Conservation (phyloP, 805 yeast species). For the Suhomyces vadensis region DNA sequence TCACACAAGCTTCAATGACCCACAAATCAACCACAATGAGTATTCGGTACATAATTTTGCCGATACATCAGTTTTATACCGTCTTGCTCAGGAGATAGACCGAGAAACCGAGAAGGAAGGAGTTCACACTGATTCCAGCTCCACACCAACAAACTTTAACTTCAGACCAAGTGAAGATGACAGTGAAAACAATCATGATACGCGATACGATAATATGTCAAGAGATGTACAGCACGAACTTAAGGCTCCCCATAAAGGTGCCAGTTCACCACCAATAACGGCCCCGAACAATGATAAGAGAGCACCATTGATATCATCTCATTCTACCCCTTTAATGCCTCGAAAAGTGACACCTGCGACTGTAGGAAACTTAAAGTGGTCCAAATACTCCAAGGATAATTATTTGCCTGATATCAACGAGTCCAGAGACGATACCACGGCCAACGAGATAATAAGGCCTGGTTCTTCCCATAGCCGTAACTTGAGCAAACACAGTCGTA, state of each 20-base stretch:
- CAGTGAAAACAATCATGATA: background rate
- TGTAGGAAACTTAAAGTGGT: conserved; percentile 7
- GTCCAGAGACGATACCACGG: conserved; percentile 15
- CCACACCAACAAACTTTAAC: background rate
- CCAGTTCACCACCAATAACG: background rate
- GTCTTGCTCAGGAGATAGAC: conserved; percentile 14
- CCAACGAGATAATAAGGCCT: conserved; percentile 13
- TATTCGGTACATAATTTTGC: background rate
- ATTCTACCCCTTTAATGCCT: conserved; percentile 24
- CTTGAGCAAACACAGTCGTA: conserved; percentile 7
- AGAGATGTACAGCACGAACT: background rate
- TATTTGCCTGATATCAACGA: conserved; percentile 11
- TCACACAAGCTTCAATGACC: conserved; percentile 3
- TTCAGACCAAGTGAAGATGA: background rate
- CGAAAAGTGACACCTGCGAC: background rate
- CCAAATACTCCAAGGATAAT: conserved; percentile 4
- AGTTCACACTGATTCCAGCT: background rate
- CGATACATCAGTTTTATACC: conserved; percentile 13
- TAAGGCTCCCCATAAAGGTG: background rate
- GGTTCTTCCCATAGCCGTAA: conserved; percentile 9
- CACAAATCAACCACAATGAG: background rate
- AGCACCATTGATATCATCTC: conserved; percentile 21
- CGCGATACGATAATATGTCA: background rate
- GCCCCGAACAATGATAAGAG: background rate
- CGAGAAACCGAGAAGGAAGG: background rate